Conservation (phyloP, 176 grass and related monocot genomes). For the Urochloa ruziziensis region DNA sequence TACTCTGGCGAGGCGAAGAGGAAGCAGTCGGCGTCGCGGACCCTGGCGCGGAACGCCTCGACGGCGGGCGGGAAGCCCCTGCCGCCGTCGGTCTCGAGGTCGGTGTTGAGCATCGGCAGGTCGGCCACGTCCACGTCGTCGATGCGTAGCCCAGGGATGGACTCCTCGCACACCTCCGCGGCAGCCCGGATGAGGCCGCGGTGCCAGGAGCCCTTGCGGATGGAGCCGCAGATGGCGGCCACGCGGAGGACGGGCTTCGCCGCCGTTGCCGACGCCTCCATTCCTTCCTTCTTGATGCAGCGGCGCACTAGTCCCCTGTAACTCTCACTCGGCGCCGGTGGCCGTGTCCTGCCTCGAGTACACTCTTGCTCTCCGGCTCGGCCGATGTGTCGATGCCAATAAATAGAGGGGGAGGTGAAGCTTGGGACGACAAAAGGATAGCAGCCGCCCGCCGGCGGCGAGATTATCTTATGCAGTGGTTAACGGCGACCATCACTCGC, state of each 20-base stretch:
- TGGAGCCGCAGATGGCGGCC: constrained; percentile 54
- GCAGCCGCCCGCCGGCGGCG: background rate
- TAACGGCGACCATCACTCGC: too few relatives aligned
- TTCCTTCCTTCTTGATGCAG: background rate
- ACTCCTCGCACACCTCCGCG: too few relatives aligned
- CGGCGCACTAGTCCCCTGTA: too few relatives aligned
- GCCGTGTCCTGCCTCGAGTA: background rate
- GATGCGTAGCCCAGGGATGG: too few relatives aligned
- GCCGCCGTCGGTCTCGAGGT: constrained; percentile 50
- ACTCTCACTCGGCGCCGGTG: too few relatives aligned
- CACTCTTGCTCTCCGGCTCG: background rate
- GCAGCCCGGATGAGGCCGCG: constrained; percentile 58
- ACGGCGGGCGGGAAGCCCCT: constrained; percentile 37
- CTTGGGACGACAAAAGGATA: too few relatives aligned
- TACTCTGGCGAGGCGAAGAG: constrained; percentile 58
- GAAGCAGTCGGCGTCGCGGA: constrained; percentile 42
- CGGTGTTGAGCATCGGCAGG: constrained; percentile 61
- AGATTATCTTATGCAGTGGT: background rate
- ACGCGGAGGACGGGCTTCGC: constrained; percentile 28
- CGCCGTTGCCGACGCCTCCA: background rate
- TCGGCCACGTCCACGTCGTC: too few relatives aligned
- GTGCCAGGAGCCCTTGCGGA: constrained; percentile 57
- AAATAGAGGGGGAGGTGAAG: background rate
- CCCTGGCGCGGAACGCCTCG: constrained; percentile 49
- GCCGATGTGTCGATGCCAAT: background rate